Conservation (phyloP, 2,329 filamentous ascomycete species). For the Xylaria polymorpha region DNA sequence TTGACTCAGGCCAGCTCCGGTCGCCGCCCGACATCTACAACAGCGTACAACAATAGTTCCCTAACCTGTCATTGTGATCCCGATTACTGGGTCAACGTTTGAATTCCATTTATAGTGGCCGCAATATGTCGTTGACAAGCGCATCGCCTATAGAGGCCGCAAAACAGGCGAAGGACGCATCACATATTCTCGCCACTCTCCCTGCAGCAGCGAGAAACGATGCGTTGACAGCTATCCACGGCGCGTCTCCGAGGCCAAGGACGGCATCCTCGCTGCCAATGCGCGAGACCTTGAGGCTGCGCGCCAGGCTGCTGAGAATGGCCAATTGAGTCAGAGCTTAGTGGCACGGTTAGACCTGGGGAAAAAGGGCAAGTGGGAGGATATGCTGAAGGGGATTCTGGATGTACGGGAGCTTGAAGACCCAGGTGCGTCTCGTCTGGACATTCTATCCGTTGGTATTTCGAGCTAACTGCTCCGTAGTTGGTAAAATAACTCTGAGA, state of each 20-base stretch:
- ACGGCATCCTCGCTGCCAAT: slow-evolving; percentile 87
- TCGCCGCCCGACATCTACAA: slow-evolving; percentile 15
- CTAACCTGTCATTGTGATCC: neutral
- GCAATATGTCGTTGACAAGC: slow-evolving; percentile 86
- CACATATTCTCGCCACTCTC: slow-evolving; percentile 84
- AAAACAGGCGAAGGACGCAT: slow-evolving; percentile 80
- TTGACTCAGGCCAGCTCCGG: slow-evolving; percentile 34
- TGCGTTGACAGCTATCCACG: slow-evolving; percentile 84
- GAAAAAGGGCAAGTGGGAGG: slow-evolving; percentile 91
- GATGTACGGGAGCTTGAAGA: slow-evolving; percentile 88
- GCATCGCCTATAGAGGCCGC: slow-evolving; percentile 83
- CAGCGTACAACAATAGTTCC: neutral
- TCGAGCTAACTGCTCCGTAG: slow-evolving; percentile 55
- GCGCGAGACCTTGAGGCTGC: slow-evolving; percentile 82
- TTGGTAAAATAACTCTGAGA: slow-evolving; percentile 84
- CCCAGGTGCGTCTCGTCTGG: slow-evolving; percentile 70
- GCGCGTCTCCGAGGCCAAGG: slow-evolving; percentile 75
- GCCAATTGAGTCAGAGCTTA: slow-evolving; percentile 81
- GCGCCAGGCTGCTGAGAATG: slow-evolving; percentile 76
- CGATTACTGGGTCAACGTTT: neutral
- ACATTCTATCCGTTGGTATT: neutral
- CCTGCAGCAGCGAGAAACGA: slow-evolving; percentile 81
- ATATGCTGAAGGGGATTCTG: slow-evolving; percentile 95
- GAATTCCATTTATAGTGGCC: neutral
- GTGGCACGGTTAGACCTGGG: slow-evolving; percentile 89